Conservation (phyloP, 768 basidiomycete genomes). For the Mycena kentingensis region DNA sequence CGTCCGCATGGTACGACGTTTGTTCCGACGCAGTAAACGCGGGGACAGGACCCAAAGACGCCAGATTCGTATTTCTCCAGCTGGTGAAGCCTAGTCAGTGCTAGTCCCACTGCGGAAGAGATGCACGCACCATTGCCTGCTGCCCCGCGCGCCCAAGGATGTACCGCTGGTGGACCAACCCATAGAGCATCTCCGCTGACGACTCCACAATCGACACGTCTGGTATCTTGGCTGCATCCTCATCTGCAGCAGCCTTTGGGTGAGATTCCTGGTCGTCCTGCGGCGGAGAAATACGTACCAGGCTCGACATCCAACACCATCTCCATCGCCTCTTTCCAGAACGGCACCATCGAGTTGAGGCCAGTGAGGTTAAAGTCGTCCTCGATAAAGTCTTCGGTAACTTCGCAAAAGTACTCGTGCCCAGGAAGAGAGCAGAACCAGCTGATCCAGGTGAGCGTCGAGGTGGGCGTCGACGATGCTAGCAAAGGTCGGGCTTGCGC, state of each 20-base stretch:
- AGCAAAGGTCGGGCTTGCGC: constrained; percentile 19
- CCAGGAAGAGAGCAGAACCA: constrained; percentile 96
- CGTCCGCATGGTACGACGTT: constrained; percentile 94
- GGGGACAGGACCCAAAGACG: constrained; percentile 91
- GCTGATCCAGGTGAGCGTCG: constrained; percentile 91
- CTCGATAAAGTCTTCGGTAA: constrained; percentile 98
- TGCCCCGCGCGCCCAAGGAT: constrained; percentile 94
- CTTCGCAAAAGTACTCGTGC: constrained; percentile 98
- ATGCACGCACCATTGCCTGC: constrained; percentile 81
- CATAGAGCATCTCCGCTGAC: constrained; percentile 95
- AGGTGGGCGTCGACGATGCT: constrained; percentile 91
- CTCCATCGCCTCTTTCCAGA: constrained; percentile 99
- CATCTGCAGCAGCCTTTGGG: constrained; percentile 52
- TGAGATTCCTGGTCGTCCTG: constrained; percentile 6
- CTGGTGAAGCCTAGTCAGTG: constrained; percentile 43
- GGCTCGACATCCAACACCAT: constrained; percentile 99
- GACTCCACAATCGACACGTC: constrained; percentile 98
- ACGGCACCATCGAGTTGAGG: constrained; percentile 92
- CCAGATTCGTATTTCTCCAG: constrained; percentile 94
- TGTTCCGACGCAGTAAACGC: constrained; percentile 88
- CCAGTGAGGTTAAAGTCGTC: constrained; percentile 99
- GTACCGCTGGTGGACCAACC: constrained; percentile 96
- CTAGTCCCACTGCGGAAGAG: constrained; percentile 13
- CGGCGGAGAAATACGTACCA: constrained; percentile 54
- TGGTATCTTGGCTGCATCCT: constrained; percentile 94